Percentiles rank a stretch among this genome's conserved stretches.
Conservation (phyloP, 2,329 filamentous ascomycete species). For the Periconia sp. region DNA sequence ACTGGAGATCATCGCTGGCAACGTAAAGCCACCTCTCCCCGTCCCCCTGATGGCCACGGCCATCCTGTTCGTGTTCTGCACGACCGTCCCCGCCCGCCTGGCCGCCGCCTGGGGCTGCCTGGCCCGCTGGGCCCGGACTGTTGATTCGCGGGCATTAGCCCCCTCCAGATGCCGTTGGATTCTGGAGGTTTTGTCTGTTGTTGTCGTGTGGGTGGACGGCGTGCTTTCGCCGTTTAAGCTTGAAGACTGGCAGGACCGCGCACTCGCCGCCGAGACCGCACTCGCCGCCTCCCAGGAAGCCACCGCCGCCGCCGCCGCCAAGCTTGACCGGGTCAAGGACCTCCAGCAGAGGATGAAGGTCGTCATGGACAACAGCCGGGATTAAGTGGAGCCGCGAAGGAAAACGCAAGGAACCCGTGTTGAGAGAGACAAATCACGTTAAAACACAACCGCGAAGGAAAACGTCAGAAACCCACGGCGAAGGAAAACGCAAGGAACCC, state of each 20-base stretch:
- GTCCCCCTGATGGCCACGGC: no score
- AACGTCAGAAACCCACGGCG: neutral
- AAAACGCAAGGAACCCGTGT: slow-evolving; percentile 1
- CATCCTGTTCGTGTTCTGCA: neutral
- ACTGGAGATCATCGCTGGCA: no score
- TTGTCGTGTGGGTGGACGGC: slow-evolving; percentile 7
- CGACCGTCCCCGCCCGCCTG: neutral
- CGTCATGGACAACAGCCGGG: neutral
- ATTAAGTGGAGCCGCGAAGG: neutral
- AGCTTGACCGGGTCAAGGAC: no score
- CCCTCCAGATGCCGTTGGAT: no score
- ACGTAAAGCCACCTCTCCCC: no score
- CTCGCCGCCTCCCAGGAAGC: neutral
- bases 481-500: neutral
- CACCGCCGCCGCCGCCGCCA: no score
- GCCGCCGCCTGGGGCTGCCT: slow-evolving; percentile 5
- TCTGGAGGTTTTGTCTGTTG: neutral
- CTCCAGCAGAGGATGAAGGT: no score
- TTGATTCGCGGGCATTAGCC: neutral
- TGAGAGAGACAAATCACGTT: slow-evolving; percentile 1
- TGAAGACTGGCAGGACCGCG: neutral
- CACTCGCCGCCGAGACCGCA: neutral
- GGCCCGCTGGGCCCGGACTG: slow-evolving; percentile 1
- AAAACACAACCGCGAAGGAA: neutral
- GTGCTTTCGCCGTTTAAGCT: slow-evolving; percentile 5